Evolutionary conservation across 2,329 filamentous ascomycete species (phyloP).

Genomic region (Cordyceps tenuipes): DNA sequence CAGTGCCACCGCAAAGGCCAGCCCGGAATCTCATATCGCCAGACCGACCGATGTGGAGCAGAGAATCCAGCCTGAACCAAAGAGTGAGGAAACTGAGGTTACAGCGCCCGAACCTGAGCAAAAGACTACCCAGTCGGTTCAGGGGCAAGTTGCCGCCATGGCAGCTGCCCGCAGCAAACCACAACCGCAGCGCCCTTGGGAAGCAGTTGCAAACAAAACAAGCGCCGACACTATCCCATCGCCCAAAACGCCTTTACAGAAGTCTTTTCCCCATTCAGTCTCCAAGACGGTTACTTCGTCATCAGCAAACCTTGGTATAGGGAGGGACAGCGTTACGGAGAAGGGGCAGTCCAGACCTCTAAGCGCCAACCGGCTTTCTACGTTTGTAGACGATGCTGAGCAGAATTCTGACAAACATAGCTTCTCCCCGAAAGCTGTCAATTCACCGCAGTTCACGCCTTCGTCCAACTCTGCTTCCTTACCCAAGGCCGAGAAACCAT

Average conservation of each 20-base stretch:
- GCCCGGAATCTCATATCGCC: background rate
- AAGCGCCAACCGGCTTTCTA: constrained; percentile 50
- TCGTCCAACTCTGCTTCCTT: constrained; percentile 10
- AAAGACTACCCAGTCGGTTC: constrained; percentile 23
- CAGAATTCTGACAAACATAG: constrained; percentile 17
- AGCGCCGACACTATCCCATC: background rate
- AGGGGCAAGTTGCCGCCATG: constrained; percentile 29
- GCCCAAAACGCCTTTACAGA: constrained; percentile 1
- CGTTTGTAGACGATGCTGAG: constrained; percentile 41
- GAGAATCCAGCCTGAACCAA: background rate
- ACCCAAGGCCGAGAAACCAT: background rate
- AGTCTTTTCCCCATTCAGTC: background rate
- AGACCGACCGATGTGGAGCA: background rate
- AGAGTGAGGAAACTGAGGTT: constrained; percentile 5
- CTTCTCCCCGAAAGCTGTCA: constrained; percentile 20
- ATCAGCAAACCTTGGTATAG: background rate
- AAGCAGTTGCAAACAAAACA: constrained; percentile 7
- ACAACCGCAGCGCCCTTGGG: constrained; percentile 16
- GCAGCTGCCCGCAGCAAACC: constrained; percentile 23
- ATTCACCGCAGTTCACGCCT: constrained; percentile 27
- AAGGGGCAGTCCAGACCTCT: constrained; percentile 22
- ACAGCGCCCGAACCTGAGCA: constrained; percentile 7
- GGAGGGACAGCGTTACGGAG: background rate
- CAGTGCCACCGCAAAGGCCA: constrained; percentile 18
- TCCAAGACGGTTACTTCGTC: background rate